A percentile compares a stretch with the other conserved stretches of the same genome.
These are phyloP conservation scores for Neofusicoccum cordaticola DNA, from an alignment of 2,329 filamentous ascomycete genomes.

Conservation along the genomic window DNA sequence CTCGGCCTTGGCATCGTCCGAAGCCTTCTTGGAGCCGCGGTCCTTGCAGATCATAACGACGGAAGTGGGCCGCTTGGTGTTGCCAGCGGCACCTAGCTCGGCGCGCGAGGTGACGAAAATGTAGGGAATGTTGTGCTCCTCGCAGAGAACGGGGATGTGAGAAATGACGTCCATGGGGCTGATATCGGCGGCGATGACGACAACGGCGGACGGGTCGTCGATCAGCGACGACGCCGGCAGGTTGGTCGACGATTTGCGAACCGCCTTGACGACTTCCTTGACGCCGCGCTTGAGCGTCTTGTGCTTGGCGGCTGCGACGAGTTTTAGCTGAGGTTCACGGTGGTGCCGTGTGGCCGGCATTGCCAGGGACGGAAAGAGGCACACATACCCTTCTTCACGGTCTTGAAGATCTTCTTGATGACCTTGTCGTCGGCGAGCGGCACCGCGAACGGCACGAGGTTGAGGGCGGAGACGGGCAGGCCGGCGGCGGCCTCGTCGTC, in stretches of 20 bases:
- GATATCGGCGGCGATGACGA: constrained; percentile 95
- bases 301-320: constrained; percentile 75
- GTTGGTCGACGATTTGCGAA: constrained; percentile 82
- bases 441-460: constrained; percentile 79
- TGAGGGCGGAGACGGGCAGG: constrained; percentile 40
- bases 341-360: not conserved
- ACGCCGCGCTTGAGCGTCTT: constrained; percentile 96
- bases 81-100: constrained; percentile 88
- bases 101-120: constrained; percentile 90
- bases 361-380: constrained; percentile 15
- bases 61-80: constrained; percentile 93
- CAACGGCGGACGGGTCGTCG: constrained; percentile 65
- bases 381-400: constrained; percentile 58
- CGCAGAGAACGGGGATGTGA: constrained; percentile 94
- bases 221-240: constrained; percentile 55
- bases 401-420: constrained; percentile 64
- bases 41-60: constrained; percentile 78
- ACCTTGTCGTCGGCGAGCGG: constrained; percentile 78
- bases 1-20: constrained; percentile 47
- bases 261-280: constrained; percentile 97
- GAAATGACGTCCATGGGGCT: constrained; percentile 98
- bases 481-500: constrained; percentile 56
- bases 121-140: constrained; percentile 96
- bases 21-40: constrained; percentile 49
- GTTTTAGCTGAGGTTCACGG: constrained; percentile 15